These are phyloP conservation scores for Solanum appendiculatum DNA, from an alignment of 257 asterid genomes.

Conservation along the genomic window DNA sequence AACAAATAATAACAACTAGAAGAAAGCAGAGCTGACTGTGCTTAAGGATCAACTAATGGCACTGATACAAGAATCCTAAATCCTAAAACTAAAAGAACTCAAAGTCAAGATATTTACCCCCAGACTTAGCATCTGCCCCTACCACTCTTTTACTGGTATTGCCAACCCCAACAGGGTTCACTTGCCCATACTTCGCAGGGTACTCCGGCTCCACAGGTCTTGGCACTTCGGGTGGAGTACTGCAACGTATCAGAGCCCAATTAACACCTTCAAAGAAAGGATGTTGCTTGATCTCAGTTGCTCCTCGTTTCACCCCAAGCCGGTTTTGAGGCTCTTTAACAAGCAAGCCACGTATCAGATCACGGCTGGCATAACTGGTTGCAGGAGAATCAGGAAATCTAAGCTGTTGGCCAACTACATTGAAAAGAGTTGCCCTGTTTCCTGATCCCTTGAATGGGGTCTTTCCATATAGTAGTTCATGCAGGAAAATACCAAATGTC, in stretches of 20 bases:
- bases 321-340: conserved; percentile 69
- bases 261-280: conserved; percentile 75
- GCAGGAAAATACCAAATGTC: conserved; percentile 80
- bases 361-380: conserved; percentile 59
- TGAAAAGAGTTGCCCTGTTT: conserved; percentile 68
- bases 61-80: conserved; percentile 5
- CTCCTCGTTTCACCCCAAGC: conserved; percentile 69
- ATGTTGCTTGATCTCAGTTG: conserved; percentile 78
- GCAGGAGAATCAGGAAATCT: conserved; percentile 65
- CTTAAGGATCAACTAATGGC: conserved; percentile 9
- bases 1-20: not conserved
- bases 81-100: conserved; percentile 60
- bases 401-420: conserved; percentile 65
- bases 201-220: conserved; percentile 36
- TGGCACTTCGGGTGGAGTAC: conserved; percentile 82
- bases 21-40: not conserved
- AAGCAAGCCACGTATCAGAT: conserved; percentile 59
- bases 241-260: conserved; percentile 78
- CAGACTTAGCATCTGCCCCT: conserved; percentile 43
- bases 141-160: conserved; percentile 34
- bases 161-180: conserved; percentile 22
- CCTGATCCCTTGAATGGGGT: conserved; percentile 75
- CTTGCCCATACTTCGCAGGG: conserved; percentile 31
- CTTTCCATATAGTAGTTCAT: conserved; percentile 62
- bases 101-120: conserved; percentile 78